Conservation (phyloP, 1,284 basidiomycete genomes). For the Nidula niveotomentosa region DNA sequence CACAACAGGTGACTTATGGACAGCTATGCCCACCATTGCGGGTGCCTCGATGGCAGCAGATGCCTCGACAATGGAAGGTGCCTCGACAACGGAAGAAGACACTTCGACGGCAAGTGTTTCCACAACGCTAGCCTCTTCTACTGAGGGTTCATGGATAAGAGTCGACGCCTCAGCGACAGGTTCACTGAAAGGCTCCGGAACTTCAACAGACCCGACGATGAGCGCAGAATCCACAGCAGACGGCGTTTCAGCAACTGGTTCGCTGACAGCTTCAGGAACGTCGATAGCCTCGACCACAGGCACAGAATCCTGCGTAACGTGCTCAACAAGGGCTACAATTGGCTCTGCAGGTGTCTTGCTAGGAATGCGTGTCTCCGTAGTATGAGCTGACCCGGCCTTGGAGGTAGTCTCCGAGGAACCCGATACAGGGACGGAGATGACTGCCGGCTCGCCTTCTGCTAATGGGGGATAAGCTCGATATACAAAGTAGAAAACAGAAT, state of each 20-base stretch:
- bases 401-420: too few relatives aligned
- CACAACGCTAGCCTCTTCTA: not conserved
- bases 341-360: too few relatives aligned
- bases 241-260: not conserved
- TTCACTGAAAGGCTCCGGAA: not conserved
- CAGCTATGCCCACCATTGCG: too few relatives aligned
- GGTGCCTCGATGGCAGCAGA: not conserved
- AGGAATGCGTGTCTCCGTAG: too few relatives aligned
- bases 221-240: not conserved
- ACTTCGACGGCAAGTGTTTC: not conserved
- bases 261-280: not conserved
- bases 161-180: constrained; percentile 5
- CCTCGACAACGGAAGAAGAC: too few relatives aligned
- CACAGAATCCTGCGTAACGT: not conserved
- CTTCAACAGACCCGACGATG: not conserved
- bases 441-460: not conserved
- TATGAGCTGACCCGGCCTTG: too few relatives aligned
- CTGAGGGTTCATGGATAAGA: not conserved
- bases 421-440: too few relatives aligned
- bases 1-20: not conserved
- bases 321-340: not conserved
- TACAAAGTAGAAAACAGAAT: too few relatives aligned
- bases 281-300: not conserved
- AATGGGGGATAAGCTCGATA: constrained; percentile 8
- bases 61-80: not conserved